Evolutionary conservation across 345 rosid genomes (phyloP), one percentile per base, ranked within the genome.

Genomic region (Aurinia saxatilis): DNA sequence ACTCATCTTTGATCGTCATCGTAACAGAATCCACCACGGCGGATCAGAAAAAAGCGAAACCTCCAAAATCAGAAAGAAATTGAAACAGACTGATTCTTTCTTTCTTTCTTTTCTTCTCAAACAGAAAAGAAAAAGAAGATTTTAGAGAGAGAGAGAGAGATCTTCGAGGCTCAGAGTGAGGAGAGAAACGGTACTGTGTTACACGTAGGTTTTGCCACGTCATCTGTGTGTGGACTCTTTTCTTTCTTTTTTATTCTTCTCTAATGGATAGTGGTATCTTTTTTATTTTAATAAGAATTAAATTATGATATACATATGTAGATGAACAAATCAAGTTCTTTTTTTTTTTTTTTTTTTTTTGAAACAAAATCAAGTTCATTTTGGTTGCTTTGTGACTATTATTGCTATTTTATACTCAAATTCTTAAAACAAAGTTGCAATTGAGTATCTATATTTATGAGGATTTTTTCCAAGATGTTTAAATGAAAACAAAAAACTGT

Each of bases 1-100:
- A 45, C 53, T 87, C 96, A 27, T 89, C 95, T 38, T 82, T 95
- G 66, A 81, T 81, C 73, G 88, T 83, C 98, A 92, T 92, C n/a
- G n/a, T n/a, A n/a, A n/a, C n/a, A n/a, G n/a, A n/a, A n/a, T n/a
- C n/a, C n/a, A n/a, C n/a, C n/a, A n/a, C n/a, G n/a, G n/a, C n/a
- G n/a, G n/a, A n/a, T n/a, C n/a, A n/a, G 21, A 36, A 29, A 14
- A 48, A 21, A 14, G 8, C 1, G 54, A 34, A 59, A 33, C 25
- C 52, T 13, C 9, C 9, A 2, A 11, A 31, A 60, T 31, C 41
- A 42, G 52, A 41, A 17, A 56, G 9, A 16, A 9, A 40, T 9
- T 13, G 15, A 13, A 23, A 9, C 39, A 9, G 21, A 33, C 52
- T 4, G 72, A 67, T 49, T 50, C 52, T 23, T 23, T 23, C 27